Conservation (phyloP, 305 asterid species). For the Withania somnifera region DNA sequence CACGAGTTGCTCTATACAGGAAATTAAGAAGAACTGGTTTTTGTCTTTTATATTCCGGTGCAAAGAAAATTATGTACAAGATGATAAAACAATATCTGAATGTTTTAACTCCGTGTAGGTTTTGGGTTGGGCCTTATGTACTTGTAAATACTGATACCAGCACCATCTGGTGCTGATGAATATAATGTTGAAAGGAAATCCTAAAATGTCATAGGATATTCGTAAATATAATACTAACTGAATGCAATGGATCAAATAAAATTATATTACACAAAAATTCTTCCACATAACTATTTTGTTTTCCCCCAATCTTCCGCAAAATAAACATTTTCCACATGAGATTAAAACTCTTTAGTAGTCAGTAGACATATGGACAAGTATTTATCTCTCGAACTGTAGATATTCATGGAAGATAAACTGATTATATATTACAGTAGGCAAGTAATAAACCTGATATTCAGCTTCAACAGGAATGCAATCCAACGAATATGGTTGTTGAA, state of each 20-base stretch:
- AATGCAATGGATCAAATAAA: background rate
- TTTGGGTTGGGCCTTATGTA: background rate
- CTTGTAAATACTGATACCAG: background rate
- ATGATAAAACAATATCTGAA: background rate
- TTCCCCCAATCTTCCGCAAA: background rate
- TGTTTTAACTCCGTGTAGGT: background rate
- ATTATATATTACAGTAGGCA: background rate
- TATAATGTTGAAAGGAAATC: background rate
- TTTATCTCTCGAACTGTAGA: background rate
- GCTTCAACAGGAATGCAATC: slow-evolving; percentile 98
- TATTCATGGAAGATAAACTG: background rate
- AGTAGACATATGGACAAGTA: background rate
- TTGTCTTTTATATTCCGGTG: background rate
- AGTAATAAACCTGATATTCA: slow-evolving; percentile 71
- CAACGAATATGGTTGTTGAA: slow-evolving; percentile 89
- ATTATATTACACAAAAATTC: background rate
- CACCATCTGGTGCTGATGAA: background rate
- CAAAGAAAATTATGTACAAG: background rate
- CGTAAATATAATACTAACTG: background rate
- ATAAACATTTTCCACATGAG: background rate
- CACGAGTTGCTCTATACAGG: background rate
- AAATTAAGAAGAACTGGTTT: background rate
- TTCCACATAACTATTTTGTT: background rate
- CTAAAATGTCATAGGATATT: background rate
- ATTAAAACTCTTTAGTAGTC: background rate